These are phyloP conservation scores for Tolypocladium cylindrosporum DNA, from an alignment of 2,329 filamentous ascomycete genomes.

Conservation along the genomic window DNA sequence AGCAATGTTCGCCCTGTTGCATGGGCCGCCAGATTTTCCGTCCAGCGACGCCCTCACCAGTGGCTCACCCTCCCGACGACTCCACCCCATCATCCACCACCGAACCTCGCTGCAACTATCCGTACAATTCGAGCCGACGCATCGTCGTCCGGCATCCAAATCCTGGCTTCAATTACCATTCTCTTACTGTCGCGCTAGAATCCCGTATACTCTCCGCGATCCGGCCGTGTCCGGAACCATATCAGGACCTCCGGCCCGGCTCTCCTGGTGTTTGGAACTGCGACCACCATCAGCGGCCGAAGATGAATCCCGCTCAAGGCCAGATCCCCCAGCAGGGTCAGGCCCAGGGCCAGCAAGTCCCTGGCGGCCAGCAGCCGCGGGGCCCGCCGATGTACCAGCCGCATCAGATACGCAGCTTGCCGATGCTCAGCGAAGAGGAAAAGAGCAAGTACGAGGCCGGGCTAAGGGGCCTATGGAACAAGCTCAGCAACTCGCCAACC, in stretches of 20 bases:
- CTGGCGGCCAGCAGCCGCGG: constrained; percentile 13
- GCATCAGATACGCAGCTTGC: constrained; percentile 39
- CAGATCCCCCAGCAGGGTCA: constrained; percentile 15
- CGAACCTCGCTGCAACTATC: not conserved
- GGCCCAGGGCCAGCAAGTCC: constrained; percentile 12
- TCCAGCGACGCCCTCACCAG: not conserved
- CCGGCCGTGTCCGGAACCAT: not conserved
- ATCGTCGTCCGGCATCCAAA: not conserved
- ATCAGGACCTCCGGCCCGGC: not conserved
- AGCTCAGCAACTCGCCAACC: constrained; percentile 35
- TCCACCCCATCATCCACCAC: not conserved
- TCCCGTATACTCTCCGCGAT: not conserved
- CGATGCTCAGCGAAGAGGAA: constrained; percentile 42
- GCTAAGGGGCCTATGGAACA: constrained; percentile 41
- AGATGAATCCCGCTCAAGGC: constrained; percentile 15
- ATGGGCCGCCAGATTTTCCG: not conserved
- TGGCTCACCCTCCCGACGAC: not conserved
- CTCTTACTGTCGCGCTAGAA: not conserved
- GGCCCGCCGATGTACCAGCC: constrained; percentile 37
- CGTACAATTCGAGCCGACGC: not conserved
- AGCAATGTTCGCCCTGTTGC: not conserved
- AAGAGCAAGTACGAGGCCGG: constrained; percentile 50
- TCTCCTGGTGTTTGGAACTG: not conserved
- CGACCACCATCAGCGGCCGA: not conserved
- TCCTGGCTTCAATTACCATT: not conserved